Evolutionary conservation across 2,329 filamentous ascomycete genomes (phyloP), one percentile per base, ranked within the genome.

Genomic region (Pseudonectria foliicola): DNA sequence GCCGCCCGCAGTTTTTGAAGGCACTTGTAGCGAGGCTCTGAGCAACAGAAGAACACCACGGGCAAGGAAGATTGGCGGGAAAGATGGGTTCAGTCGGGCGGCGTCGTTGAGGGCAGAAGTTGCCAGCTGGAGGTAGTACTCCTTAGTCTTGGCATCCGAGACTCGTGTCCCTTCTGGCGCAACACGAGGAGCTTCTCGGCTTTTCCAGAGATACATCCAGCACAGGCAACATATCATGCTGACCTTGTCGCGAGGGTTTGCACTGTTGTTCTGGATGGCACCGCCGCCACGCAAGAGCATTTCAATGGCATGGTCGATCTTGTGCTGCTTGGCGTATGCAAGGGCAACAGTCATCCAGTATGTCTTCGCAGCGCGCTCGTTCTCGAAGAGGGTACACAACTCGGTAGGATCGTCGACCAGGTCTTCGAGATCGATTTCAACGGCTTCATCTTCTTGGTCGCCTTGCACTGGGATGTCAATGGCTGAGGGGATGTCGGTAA

Each of bases 341-440:
- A 96, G 73, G 27, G 93, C 85, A 47, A 96, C 92, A n/a, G 87
- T 90, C 71, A 98, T 90, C 93, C 93, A 98, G 50, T 93, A 93
- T 34, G 82, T 86, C 53, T 90, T 88, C 25, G 86, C 83, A 12
- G 88, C 89, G 54, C 82, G 80, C 61, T 98, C 93, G 55, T 92
- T 94, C 65, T 98, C 90, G 44, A 98, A 79, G 33, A 98, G 74
- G 21, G 86, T 92, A 61, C 92, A 98, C 5, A 98, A 75, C 66
- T 98, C 92, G 30, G 85, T 95, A 13, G 87, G 86, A 56, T 96
- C 92, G 59, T 96, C 92, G 41, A 89, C 77, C 26, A 95, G 79
- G 46, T 90, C 86, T 56, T 89, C 83, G 35, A 96, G 77, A 56
- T 93, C 86, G 53, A 98, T 86, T 66, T 96, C 92, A 60, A 98